Conservation (phyloP, 306 rosid species). For the Vicia faba region DNA sequence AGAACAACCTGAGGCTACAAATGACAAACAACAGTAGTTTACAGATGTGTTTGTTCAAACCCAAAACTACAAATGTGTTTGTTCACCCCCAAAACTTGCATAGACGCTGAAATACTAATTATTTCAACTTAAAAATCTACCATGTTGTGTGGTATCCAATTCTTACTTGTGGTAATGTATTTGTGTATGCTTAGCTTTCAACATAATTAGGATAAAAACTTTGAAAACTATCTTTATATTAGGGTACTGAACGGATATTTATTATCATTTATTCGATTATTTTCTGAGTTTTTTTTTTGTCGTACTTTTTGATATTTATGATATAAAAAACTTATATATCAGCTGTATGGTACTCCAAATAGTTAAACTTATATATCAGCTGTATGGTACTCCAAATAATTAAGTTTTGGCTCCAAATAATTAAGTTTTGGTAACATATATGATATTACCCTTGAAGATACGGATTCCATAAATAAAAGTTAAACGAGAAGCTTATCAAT, state of each 20-base stretch:
- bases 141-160: conserved; percentile 9
- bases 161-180: conserved; percentile 25
- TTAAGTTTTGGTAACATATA: too few species aligned
- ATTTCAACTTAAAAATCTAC: conserved; percentile 32
- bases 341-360: neutral
- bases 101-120: conserved; percentile 1
- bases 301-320: neutral
- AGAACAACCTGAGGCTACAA: conserved; percentile 38
- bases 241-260: neutral
- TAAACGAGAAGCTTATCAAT: too few species aligned
- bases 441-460: too few species aligned
- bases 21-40: conserved; percentile 57
- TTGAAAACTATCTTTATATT: neutral
- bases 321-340: neutral
- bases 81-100: conserved; percentile 2
- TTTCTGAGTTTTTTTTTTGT: neutral
- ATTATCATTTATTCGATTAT: conserved; percentile 42
- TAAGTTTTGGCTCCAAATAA: too few species aligned
- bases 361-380: too few species aligned
- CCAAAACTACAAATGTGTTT: conserved; percentile 15
- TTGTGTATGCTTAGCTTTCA: conserved; percentile 35
- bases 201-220: conserved; percentile 33
- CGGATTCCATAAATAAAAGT: too few species aligned
- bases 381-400: too few species aligned
- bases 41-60: conserved; percentile 23